phyloP scores from a whole-genome alignment of 2,329 filamentous ascomycete species.

The Trichophyton verrucosum region DNA sequence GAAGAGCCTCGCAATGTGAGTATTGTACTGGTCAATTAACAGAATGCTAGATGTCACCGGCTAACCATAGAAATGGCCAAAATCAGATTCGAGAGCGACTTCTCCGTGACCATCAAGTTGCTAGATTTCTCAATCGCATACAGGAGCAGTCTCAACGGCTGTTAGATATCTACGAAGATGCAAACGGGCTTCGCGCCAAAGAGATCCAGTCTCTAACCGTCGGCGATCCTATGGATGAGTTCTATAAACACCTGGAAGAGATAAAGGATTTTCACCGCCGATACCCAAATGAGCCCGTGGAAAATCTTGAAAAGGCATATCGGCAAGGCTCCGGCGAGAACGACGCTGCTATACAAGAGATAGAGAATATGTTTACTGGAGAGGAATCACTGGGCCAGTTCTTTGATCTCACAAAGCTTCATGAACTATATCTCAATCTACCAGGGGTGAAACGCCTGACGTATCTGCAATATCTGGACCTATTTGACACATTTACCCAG shows the following conservation, averaged over 20 bases:
- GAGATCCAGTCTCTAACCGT: constrained; percentile 76
- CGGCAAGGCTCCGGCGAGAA: constrained; percentile 57
- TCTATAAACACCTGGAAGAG: constrained; percentile 70
- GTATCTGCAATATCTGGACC: constrained; percentile 85
- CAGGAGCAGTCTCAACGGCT: constrained; percentile 72
- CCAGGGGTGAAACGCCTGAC: constrained; percentile 71
- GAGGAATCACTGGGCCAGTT: constrained; percentile 90
- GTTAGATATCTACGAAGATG: constrained; percentile 72
- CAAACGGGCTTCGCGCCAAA: constrained; percentile 54
- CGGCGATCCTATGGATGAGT: constrained; percentile 79
- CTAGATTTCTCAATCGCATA: constrained; percentile 75
- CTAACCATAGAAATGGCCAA: constrained; percentile 8
- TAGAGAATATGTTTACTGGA: constrained; percentile 88
- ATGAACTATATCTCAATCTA: constrained; percentile 84
- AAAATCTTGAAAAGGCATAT: constrained; percentile 90
- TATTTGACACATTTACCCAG: constrained; percentile 74
- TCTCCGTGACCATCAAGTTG: constrained; percentile 82
- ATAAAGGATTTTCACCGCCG: constrained; percentile 80
- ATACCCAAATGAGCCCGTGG: constrained; percentile 88
- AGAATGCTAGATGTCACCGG: background rate
- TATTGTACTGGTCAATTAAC: constrained; percentile 13
- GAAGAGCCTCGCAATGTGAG: constrained; percentile 81
- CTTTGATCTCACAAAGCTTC: constrained; percentile 71
- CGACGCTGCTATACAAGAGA: constrained; percentile 51
- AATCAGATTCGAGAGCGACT: constrained; percentile 72